Evolutionary conservation across 345 rosid genomes (phyloP).

Genomic region (Gossypium rotundifolium): DNA sequence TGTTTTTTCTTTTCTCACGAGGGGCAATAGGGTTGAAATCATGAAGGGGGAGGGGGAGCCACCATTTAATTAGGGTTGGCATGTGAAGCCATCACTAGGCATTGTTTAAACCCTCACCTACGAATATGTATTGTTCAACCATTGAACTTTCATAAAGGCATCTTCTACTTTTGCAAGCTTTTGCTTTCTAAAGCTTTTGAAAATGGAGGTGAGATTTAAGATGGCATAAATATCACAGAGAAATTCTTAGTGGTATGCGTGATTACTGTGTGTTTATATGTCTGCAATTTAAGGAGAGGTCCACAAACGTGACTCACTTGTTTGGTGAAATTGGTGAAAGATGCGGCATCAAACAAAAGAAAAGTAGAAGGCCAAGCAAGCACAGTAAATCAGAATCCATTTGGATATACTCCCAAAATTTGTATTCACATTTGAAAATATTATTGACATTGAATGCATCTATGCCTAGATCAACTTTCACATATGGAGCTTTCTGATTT

Average conservation of each 20-base stretch:
- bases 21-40: constrained; percentile 14
- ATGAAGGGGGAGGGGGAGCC: constrained; percentile 24
- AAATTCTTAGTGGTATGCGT: no score
- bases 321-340: constrained; percentile 24
- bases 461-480: no score
- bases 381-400: not conserved
- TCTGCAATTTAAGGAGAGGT: constrained; percentile 2
- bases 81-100: constrained; percentile 32
- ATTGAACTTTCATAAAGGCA: constrained; percentile 42
- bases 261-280: no score
- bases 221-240: not conserved
- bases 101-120: not conserved
- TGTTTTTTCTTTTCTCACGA: not conserved
- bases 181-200: not conserved
- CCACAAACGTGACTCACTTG: constrained; percentile 26
- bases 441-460: no score
- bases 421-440: not conserved
- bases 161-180: constrained; percentile 11
- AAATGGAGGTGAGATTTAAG: not conserved
- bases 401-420: constrained; percentile 25
- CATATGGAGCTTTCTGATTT: no score
- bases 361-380: constrained; percentile 10
- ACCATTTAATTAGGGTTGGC: constrained; percentile 23
- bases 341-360: constrained; percentile 30
- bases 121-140: constrained; percentile 36